Conservation (phyloP, 306 rosid species). For the Trichosanthes truncata region DNA sequence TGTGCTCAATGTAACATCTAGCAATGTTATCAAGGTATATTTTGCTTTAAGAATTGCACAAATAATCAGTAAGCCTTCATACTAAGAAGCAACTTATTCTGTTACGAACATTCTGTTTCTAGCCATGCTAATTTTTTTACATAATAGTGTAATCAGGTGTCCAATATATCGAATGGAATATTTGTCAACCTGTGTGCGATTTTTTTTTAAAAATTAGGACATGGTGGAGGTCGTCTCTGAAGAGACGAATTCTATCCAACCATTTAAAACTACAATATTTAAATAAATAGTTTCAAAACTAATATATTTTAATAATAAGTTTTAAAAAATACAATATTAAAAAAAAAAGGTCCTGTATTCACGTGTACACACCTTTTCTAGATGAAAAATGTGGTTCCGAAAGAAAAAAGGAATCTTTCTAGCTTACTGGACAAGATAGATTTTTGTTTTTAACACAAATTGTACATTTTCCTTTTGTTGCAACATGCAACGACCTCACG, state of each 20-base stretch:
- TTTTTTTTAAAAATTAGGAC: too few relatives aligned
- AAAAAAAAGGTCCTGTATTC: too few relatives aligned
- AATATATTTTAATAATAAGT: too few relatives aligned
- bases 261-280: too few relatives aligned
- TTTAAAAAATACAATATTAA: too few relatives aligned
- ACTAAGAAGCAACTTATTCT: background rate
- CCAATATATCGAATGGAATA: too few relatives aligned
- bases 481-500: background rate
- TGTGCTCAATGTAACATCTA: constrained; percentile 54
- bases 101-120: background rate
- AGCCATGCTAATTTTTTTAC: too few relatives aligned
- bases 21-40: constrained; percentile 58
- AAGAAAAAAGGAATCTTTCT: background rate
- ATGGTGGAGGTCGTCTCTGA: too few relatives aligned
- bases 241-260: too few relatives aligned
- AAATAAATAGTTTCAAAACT: too few relatives aligned
- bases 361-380: background rate
- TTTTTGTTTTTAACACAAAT: background rate
- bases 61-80: background rate
- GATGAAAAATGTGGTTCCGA: background rate
- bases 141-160: too few relatives aligned
- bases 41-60: constrained; percentile 1
- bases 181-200: too few relatives aligned
- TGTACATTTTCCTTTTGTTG: background rate
- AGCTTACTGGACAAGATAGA: background rate